Evolutionary conservation across 768 basidiomycete genomes (phyloP).

Genomic region (Pleurotus cornucopiae): DNA sequence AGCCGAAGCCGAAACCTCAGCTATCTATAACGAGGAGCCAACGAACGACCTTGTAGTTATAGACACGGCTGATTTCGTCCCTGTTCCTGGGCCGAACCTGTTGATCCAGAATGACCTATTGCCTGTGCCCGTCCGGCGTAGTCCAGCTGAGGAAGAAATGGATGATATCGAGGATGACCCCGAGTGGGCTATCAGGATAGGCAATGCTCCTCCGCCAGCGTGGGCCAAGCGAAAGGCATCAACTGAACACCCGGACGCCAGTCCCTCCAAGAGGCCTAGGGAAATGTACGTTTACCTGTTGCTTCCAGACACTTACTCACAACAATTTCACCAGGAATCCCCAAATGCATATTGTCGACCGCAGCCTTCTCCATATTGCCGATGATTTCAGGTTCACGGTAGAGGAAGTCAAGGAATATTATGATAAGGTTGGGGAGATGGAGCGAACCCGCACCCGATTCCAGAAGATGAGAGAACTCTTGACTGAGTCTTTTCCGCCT

Average conservation of each 20-base stretch:
- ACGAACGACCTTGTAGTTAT: not conserved
- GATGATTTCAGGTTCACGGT: conserved; percentile 65
- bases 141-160: conserved; percentile 63
- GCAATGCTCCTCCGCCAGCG: conserved; percentile 55
- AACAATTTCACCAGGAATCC: conserved; percentile 64
- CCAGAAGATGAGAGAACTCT: conserved; percentile 56
- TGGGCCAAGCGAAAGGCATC: conserved; percentile 64
- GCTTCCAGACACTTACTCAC: conserved; percentile 11
- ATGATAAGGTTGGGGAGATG: conserved; percentile 72
- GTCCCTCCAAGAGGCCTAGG: conserved; percentile 40
- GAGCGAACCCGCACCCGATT: conserved; percentile 61
- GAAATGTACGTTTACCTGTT: conserved; percentile 25
- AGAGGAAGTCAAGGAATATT: conserved; percentile 76
- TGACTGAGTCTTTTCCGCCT: conserved; percentile 33
- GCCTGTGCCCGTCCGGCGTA: conserved; percentile 13
- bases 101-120: not conserved
- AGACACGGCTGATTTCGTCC: not conserved
- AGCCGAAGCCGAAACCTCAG: conserved; percentile 13
- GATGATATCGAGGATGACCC: conserved; percentile 51
- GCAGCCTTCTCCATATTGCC: conserved; percentile 62
- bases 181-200: conserved; percentile 67
- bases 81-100: not conserved
- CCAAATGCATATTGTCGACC: conserved; percentile 63
- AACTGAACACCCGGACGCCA: conserved; percentile 30
- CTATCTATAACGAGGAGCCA: not conserved